Evolutionary conservation across 441 rosid genomes (phyloP).

Genomic region (Brassica hybrid): DNA sequence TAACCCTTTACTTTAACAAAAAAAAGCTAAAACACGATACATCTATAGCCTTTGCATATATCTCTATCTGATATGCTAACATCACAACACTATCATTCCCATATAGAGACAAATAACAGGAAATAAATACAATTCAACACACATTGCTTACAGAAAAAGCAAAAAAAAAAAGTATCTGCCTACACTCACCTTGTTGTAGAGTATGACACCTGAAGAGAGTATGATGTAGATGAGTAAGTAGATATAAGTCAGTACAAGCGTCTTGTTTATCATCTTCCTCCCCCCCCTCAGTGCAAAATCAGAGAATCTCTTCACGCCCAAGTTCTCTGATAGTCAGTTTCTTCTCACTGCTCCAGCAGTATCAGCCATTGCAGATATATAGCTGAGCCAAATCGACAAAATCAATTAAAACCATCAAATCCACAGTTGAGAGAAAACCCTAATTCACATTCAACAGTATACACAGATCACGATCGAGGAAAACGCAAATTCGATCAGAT

Average conservation of each 20-base stretch:
- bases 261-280: conserved; percentile 65
- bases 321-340: background rate
- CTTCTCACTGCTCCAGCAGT: conserved; percentile 9
- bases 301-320: background rate
- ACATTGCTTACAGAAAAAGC: background rate
- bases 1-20: background rate
- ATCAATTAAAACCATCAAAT: background rate
- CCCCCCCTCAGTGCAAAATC: conserved; percentile 26
- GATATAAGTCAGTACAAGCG: conserved; percentile 77
- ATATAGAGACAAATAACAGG: background rate
- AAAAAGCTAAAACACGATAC: conserved; percentile 19
- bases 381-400: no score
- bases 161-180: no score
- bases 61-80: conserved; percentile 2
- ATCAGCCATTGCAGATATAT: no score
- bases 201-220: conserved; percentile 92
- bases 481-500: conserved; percentile 33
- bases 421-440: background rate
- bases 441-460: background rate
- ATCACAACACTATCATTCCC: conserved; percentile 21
- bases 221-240: conserved; percentile 83
- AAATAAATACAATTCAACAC: background rate
- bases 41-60: background rate
- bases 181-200: conserved; percentile 99
- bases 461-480: conserved; percentile 16